phyloP scores from a whole-genome alignment of 1,284 basidiomycete species.

The Amylostereum areolatum region DNA sequence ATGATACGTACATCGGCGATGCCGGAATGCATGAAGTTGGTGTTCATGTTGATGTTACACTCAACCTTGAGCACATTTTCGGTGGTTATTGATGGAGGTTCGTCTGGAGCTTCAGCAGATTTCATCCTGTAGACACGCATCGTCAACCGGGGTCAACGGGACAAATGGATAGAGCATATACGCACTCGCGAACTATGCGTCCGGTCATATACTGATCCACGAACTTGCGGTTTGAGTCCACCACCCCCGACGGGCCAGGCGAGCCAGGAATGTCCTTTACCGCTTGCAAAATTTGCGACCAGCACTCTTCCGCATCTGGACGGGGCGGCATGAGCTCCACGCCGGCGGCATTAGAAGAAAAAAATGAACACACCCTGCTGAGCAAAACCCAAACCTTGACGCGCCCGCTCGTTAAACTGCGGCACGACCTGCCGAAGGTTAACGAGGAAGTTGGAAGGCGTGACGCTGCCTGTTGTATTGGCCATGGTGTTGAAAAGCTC shows the following conservation, averaged over 20 bases:
- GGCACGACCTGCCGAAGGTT: conserved; percentile 78
- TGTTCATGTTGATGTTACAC: conserved; percentile 84
- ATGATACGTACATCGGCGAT: conserved; percentile 68
- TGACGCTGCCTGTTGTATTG: conserved; percentile 72
- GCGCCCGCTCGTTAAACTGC: conserved; percentile 81
- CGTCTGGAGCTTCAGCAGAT: conserved; percentile 78
- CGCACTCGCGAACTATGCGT: conserved; percentile 78
- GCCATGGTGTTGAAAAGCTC: conserved; percentile 72
- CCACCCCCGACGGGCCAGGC: conserved; percentile 26
- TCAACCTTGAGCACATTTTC: conserved; percentile 88
- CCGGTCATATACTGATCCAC: conserved; percentile 85
- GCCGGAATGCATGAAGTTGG: conserved; percentile 88
- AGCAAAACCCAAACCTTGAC: conserved; percentile 51
- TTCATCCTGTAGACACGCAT: conserved; percentile 70
- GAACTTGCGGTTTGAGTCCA: conserved; percentile 43
- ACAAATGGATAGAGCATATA: conserved; percentile 10
- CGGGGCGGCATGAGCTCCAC: no score
- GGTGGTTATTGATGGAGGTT: conserved; percentile 54
- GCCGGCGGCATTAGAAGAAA: not conserved
- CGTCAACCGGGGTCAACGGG: no score
- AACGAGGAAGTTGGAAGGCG: conserved; percentile 68
- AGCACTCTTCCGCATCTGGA: conserved; percentile 94
- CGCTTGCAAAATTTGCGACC: conserved; percentile 78
- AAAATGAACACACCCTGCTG: conserved; percentile 68
- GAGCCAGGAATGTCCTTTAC: conserved; percentile 59